Evolutionary conservation across 768 basidiomycete species (phyloP).

Genomic region (Xanthoconium purpureum): DNA sequence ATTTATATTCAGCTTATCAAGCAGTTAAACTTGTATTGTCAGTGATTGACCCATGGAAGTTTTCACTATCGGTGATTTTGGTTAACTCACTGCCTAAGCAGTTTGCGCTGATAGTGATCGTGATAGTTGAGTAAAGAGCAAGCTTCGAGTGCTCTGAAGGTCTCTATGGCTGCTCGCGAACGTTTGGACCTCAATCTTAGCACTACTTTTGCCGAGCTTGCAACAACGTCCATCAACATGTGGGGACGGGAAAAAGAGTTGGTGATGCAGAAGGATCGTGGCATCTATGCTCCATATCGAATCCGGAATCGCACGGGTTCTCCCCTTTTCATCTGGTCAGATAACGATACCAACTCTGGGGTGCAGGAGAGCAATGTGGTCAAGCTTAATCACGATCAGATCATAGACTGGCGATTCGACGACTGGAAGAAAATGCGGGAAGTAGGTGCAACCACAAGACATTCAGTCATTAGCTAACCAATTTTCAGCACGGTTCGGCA

Average conservation of each 20-base stretch:
- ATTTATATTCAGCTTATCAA: background rate
- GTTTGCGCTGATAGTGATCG: constrained; percentile 9
- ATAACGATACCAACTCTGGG: constrained; percentile 54
- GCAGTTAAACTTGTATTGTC: constrained; percentile 8
- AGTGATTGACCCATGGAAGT: constrained; percentile 97
- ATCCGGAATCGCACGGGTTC: constrained; percentile 90
- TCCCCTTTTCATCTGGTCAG: constrained; percentile 83
- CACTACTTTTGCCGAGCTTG: constrained; percentile 85
- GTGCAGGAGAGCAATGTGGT: constrained; percentile 49
- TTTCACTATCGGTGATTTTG: constrained; percentile 60
- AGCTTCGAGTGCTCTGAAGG: constrained; percentile 47
- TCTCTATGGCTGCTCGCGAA: constrained; percentile 71
- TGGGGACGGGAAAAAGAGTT: constrained; percentile 73
- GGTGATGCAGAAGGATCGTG: constrained; percentile 73
- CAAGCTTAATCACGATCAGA: constrained; percentile 69
- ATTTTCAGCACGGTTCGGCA: constrained; percentile 39
- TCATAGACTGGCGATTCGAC: constrained; percentile 93
- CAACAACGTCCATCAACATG: constrained; percentile 66
- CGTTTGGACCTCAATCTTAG: constrained; percentile 90
- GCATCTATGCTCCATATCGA: constrained; percentile 89
- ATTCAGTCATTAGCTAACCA: background rate
- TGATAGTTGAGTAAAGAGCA: constrained; percentile 55
- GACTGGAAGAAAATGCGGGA: constrained; percentile 94
- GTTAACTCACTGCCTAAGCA: background rate
- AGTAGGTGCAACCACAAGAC: constrained; percentile 40